A percentile compares a stretch with the other conserved stretches of the same genome.
Conservation (phyloP, 1,284 basidiomycete genomes). For the Meira nashicola region DNA sequence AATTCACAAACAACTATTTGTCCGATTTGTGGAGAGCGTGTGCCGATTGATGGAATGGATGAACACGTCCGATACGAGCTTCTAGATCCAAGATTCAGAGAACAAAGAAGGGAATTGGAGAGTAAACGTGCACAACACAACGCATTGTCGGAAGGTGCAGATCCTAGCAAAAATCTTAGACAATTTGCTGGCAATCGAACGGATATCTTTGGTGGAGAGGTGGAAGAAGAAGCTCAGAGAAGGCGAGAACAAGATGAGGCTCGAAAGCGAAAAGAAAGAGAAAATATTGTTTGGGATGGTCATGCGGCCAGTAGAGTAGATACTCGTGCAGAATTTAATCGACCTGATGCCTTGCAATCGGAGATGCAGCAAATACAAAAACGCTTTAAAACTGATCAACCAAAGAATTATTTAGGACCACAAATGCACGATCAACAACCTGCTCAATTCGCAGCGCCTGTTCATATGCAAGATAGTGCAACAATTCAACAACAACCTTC, state of each 20-base stretch:
- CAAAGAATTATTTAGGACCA: constrained; percentile 29
- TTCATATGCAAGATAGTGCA: not conserved
- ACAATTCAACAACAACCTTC: not conserved
- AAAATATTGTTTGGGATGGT: constrained; percentile 51
- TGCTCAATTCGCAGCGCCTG: not conserved
- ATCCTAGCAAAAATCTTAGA: constrained; percentile 41
- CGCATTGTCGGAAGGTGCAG: constrained; percentile 41
- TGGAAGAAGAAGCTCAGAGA: constrained; percentile 38
- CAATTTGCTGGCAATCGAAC: constrained; percentile 43
- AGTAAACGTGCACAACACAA: constrained; percentile 45
- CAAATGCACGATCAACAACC: constrained; percentile 10
- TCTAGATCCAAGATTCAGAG: constrained; percentile 71
- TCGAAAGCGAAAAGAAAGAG: constrained; percentile 40
- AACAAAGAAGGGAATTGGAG: constrained; percentile 46
- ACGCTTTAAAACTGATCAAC: constrained; percentile 17
- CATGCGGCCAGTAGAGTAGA: constrained; percentile 33
- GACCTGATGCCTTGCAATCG: constrained; percentile 27
- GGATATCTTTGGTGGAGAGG: constrained; percentile 35
- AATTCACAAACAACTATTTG: constrained; percentile 64
- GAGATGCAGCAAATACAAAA: constrained; percentile 24
- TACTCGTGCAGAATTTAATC: constrained; percentile 26
- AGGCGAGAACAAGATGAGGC: constrained; percentile 40
- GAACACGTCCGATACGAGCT: constrained; percentile 98
- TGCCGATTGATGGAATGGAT: constrained; percentile 86
- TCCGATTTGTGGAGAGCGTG: constrained; percentile 86